Base-by-base conservation (phyloP, 176 grass and related monocot species). In the Echinochloa phyllopogon region DNA sequence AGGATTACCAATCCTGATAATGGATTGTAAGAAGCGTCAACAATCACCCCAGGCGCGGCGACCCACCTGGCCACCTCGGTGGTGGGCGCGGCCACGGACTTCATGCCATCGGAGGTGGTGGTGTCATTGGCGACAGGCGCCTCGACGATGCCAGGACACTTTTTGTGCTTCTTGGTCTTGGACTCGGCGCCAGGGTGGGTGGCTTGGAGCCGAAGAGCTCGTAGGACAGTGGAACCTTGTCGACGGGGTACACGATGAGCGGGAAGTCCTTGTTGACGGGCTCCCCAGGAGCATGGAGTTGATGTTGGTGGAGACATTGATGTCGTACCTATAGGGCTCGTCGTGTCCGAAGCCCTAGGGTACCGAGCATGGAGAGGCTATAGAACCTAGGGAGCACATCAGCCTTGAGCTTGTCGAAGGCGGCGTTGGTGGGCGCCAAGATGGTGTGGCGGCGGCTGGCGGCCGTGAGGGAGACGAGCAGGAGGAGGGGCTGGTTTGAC, bases 231-330 rank as follows among this genome's bases (percentile, higher is more conserved):
- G 94, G 90, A 58, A 94, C 82, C 65, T 87, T 89, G 17, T 86
- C 86, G 45, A 99, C 52, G 36, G 97, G 87, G 92, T 92, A 99
- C 23, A 91, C 57, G 47, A 88, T 82, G 42, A 94, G 77, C 8
- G 97, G 97, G 80, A 89, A 92, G 3, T 86, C 74, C 67, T 78
- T 86, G 88, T 65, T 55, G 5, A 94, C 39, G 88, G 76, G 36
- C 27, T 77, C 16, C 66, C 68, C 81, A 96, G 83, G 8, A 83
- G 73, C 49, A 87, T 79, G 53, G 37, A 62, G 60, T 92, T 85
- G 1, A 99, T 86, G 43, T 94, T 94, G 4, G 92, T 99, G 61
- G 97, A 96, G 33, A 94, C 11, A 71, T 87, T 86, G 76, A 99
- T 90, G 58, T 85, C 83, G 67, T 89, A 44, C 74, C 77, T 88